phyloP scores from a whole-genome alignment of 257 asterid genomes.

The Solanum infundibuliforme region DNA sequence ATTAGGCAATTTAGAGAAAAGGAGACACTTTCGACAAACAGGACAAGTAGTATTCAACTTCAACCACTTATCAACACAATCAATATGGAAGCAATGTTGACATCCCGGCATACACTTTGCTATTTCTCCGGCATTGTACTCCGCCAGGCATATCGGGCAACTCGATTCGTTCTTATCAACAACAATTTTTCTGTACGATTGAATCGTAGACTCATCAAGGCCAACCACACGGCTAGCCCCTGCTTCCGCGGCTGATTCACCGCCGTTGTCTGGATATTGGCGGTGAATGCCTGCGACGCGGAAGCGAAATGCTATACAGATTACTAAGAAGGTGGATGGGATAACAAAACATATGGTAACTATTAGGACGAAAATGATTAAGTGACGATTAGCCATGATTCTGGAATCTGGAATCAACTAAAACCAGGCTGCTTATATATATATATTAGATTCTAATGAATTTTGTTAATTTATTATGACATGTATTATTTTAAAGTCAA shows the following conservation, averaged over 20 bases:
- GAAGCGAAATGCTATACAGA: neutral
- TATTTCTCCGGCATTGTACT: slow-evolving; percentile 20
- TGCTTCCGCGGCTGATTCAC: neutral
- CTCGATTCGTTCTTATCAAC: slow-evolving; percentile 9
- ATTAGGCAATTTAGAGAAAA: neutral
- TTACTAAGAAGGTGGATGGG: neutral
- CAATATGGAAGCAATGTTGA: slow-evolving; percentile 26
- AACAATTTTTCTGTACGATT: slow-evolving; percentile 5
- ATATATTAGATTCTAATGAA: neutral
- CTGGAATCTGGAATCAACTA: neutral
- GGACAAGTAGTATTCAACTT: slow-evolving; percentile 22
- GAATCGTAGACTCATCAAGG: slow-evolving; percentile 12
- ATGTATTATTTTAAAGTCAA: neutral
- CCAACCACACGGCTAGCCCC: neutral
- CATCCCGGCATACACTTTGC: slow-evolving; percentile 24
- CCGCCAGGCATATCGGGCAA: slow-evolving; percentile 30
- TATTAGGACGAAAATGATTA: neutral
- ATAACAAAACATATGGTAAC: neutral
- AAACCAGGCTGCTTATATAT: neutral
- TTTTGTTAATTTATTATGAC: neutral
- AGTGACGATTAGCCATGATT: neutral
- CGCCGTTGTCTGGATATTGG: neutral
- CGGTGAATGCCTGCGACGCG: neutral
- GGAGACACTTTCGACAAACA: slow-evolving; percentile 21
- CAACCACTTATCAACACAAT: slow-evolving; percentile 31